Evolutionary conservation across 192 early-diverging fungal genomes (phyloP), one percentile per base, ranked within the genome.

Genomic region (Anaeromyces robustus): DNA sequence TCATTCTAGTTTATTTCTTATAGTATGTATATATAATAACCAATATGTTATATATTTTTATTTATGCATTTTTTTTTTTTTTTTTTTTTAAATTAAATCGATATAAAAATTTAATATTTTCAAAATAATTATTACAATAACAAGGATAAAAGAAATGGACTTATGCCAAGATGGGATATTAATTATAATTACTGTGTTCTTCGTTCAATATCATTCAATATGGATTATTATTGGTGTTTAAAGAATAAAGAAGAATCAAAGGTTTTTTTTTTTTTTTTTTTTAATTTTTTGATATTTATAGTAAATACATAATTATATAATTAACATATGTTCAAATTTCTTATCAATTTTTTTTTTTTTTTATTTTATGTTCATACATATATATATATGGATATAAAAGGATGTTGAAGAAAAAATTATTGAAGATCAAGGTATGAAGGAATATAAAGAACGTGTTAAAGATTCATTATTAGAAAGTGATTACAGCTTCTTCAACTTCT

Each of bases 211-310:
- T 96, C 96, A 9, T 99, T 93, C 83, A 90, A 92, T 78, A 92
- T 98, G 93, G 97, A 99, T 86, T 94, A 93, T 81, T 95, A 97
- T 83, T 97, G 95, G 96, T 81, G 52, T n/a, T 68, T 68, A 68
- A 68, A 68, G 11, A 68, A 26, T n/a, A 68, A 68, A n/a, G 52
- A 68, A n/a, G 52, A 68, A 68, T 68, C 52, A 68, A 68, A 68
- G 26, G 52, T 68, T 9, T 2, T 22, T 52, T 22, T 22, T 3
- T 1, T 22, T 22, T 22, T 22, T 41, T 14, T n/a, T n/a, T n/a
- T n/a, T n/a, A n/a, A n/a, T n/a, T n/a, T n/a, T n/a, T n/a, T n/a
- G n/a, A n/a, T n/a, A n/a, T n/a, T n/a, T n/a, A n/a, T n/a, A n/a
- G n/a, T n/a, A n/a, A n/a, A n/a, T n/a, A n/a, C n/a, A n/a, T n/a